A percentile compares a stretch with the other conserved stretches of the same genome.
These are phyloP conservation scores for Aureobasidium uvarum DNA, from an alignment of 2,329 filamentous ascomycete genomes.

Conservation along the genomic window DNA sequence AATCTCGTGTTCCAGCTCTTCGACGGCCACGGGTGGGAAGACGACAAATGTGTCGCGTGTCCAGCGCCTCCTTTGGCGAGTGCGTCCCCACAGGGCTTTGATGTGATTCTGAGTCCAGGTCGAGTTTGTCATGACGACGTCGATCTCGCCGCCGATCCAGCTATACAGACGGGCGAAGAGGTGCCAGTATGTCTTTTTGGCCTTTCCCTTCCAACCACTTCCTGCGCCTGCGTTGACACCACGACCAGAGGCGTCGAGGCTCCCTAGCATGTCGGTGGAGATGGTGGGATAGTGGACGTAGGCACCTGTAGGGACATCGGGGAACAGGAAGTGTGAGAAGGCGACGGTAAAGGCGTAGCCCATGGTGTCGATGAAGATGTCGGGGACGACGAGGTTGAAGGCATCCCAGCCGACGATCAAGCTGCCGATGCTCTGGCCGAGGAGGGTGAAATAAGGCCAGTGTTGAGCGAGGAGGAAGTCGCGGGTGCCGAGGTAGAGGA, in stretches of 20 bases:
- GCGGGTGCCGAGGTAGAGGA: constrained; percentile 87
- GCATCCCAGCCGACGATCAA: constrained; percentile 86
- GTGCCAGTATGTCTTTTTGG: constrained; percentile 83
- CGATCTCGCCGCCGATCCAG: constrained; percentile 75
- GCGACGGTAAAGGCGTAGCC: constrained; percentile 91
- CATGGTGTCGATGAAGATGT: constrained; percentile 97
- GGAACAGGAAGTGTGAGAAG: constrained; percentile 79
- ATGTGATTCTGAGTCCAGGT: constrained; percentile 90
- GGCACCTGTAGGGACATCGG: constrained; percentile 74
- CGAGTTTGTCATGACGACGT: constrained; percentile 97
- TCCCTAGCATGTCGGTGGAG: constrained; percentile 93
- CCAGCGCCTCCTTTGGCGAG: constrained; percentile 46
- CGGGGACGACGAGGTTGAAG: constrained; percentile 85
- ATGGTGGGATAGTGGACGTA: constrained; percentile 99
- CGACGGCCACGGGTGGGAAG: constrained; percentile 89
- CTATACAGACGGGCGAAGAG: constrained; percentile 80
- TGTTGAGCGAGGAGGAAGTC: constrained; percentile 81
- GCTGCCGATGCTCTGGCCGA: constrained; percentile 91
- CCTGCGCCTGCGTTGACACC: constrained; percentile 82
- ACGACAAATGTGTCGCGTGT: constrained; percentile 67
- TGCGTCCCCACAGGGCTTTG: constrained; percentile 68
- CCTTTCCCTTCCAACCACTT: constrained; percentile 64
- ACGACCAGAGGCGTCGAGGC: constrained; percentile 65
- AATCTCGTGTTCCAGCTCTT: constrained; percentile 74
- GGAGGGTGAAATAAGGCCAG: constrained; percentile 87